Percentiles rank a stretch among this genome's conserved stretches.
phyloP scores from a whole-genome alignment of 768 basidiomycete genomes.

The Boletus rufocinnamomeus region DNA sequence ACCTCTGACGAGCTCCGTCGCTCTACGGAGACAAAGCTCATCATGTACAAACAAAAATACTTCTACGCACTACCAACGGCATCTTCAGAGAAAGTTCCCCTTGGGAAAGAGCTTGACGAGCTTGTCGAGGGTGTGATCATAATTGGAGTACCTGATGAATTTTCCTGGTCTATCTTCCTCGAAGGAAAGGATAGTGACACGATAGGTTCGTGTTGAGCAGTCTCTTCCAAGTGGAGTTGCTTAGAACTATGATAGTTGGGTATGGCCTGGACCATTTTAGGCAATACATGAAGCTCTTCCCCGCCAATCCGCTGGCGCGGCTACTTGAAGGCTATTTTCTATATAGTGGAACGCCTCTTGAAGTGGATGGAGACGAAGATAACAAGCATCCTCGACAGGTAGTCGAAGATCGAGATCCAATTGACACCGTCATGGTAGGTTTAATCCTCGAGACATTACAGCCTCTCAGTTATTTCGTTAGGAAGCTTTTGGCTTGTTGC shows the following conservation, averaged over 20 bases:
- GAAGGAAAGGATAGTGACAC: constrained; percentile 71
- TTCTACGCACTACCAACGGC: constrained; percentile 59
- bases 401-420: constrained; percentile 49
- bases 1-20: constrained; percentile 82
- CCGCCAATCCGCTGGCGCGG: constrained; percentile 52
- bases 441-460: background rate
- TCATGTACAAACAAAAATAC: constrained; percentile 61
- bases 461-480: constrained; percentile 31
- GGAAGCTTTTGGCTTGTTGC: constrained; percentile 54
- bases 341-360: constrained; percentile 52
- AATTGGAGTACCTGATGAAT: constrained; percentile 72
- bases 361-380: constrained; percentile 38
- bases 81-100: constrained; percentile 42
- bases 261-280: constrained; percentile 61
- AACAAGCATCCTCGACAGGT: constrained; percentile 10
- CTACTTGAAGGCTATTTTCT: constrained; percentile 69
- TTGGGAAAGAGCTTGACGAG: constrained; percentile 67
- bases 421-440: constrained; percentile 64
- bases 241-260: constrained; percentile 44
- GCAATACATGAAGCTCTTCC: constrained; percentile 67
- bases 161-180: constrained; percentile 79
- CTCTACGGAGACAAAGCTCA: constrained; percentile 70
- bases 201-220: constrained; percentile 52
- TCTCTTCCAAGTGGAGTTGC: background rate
- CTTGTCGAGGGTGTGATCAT: constrained; percentile 76